Conservation (phyloP, 2,329 filamentous ascomycete species). For the Raffaelea albimanens region DNA sequence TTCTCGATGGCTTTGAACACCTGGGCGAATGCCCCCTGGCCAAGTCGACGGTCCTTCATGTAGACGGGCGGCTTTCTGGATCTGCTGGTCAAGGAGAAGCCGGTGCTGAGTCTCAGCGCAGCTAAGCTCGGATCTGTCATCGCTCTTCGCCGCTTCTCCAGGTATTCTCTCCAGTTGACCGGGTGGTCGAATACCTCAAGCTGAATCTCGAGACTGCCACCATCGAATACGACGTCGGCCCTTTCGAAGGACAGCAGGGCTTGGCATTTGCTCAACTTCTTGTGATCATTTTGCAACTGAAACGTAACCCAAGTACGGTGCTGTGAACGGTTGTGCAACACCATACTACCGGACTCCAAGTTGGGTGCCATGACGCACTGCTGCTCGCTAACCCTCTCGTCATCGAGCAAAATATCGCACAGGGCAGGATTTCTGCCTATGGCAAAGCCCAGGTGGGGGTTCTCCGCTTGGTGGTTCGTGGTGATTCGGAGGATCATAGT, state of each 20-base stretch:
- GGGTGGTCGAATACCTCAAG: not conserved
- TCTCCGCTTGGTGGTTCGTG: not conserved
- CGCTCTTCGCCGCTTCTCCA: not conserved
- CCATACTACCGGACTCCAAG: not conserved
- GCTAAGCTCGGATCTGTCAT: not conserved
- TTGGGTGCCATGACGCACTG: not conserved
- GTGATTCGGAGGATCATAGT: not conserved
- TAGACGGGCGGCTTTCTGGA: not conserved
- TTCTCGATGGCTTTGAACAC: conserved; percentile 3
- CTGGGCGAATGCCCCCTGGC: conserved; percentile 3
- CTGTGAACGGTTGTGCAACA: not conserved
- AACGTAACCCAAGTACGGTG: not conserved
- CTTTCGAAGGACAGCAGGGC: not conserved
- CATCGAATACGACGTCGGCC: not conserved
- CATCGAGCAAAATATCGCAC: conserved; percentile 5
- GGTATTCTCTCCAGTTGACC: not conserved
- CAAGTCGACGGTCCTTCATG: conserved; percentile 1
- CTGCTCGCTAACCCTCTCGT: not conserved
- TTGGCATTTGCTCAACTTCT: not conserved
- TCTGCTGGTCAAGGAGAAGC: not conserved
- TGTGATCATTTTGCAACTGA: not conserved
- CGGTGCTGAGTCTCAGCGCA: not conserved
- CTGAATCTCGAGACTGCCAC: not conserved
- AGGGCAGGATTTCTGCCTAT: not conserved
- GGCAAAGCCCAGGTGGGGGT: conserved; percentile 1